Evolutionary conservation across 345 rosid genomes (phyloP).

Genomic region (Gossypium stocksii): DNA sequence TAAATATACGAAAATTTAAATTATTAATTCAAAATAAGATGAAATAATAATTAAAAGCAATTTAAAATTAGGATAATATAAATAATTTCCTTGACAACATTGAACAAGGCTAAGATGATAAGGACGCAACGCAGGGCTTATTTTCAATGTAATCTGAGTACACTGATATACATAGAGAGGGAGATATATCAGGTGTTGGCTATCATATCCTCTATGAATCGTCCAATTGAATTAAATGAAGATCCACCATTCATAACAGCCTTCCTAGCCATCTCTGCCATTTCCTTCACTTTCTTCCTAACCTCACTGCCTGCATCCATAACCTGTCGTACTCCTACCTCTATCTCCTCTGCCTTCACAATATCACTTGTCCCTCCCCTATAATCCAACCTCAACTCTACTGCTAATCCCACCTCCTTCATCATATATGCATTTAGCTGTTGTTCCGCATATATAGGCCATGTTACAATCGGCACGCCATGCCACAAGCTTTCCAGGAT

Average conservation of each 20-base stretch:
- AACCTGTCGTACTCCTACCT: neutral
- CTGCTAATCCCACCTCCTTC: conserved; percentile 1
- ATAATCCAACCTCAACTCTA: neutral
- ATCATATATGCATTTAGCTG: neutral
- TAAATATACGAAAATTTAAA: no score
- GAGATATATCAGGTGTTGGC: neutral
- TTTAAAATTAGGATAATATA: no score
- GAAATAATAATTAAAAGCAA: no score
- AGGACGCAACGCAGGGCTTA: no score
- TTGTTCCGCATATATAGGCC: neutral
- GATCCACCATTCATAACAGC: neutral
- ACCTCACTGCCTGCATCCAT: neutral
- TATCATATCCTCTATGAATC: neutral
- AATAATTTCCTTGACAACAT: no score
- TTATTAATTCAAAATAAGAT: no score
- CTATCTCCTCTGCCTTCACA: neutral
- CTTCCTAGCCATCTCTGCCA: neutral
- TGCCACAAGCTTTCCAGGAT: neutral
- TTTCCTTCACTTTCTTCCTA: conserved; percentile 4
- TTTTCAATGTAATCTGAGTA: no score
- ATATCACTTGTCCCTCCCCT: neutral
- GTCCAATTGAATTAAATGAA: neutral
- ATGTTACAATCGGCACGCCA: neutral
- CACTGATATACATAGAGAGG: no score
- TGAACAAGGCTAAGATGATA: no score